Evolutionary conservation across 257 asterid species (phyloP), one percentile per base, ranked within the genome.

Genomic region (Paraleonurus japonicus): DNA sequence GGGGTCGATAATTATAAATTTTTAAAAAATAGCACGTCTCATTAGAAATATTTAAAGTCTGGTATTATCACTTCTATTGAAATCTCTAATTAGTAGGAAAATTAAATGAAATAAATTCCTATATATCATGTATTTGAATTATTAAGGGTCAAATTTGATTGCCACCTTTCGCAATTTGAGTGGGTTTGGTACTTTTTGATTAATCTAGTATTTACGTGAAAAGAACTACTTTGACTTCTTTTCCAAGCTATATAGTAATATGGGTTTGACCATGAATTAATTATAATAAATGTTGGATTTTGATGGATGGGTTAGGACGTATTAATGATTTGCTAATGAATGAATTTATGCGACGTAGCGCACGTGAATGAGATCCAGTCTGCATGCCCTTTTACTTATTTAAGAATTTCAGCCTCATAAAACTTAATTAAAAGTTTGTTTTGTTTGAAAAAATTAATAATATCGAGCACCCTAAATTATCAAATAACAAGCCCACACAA

Each of bases 311-410:
- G 2, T 2, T 24, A 70, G 19, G 2, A 58, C 6, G 61, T 43
- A 45, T 69, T 70, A n/a, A n/a, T n/a, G 66, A 66, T 66, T 64
- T 51, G 16, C 13, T 62, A 50, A 61, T 70, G 23, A 63, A 26
- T 50, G 30, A 69, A 69, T 28, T 48, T 60, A 51, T 5, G 62
- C 43, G 28, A 61, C 55, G 45, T 7, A 28, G 12, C 61, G 27
- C 78, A 72, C 75, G 78, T 66, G 79, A 28, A 67, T 51, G 16
- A 76, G 81, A 74, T 81, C 84, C 81, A 73, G 51, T 70, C 20
- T 67, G 66, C 71, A 15, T 48, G 20, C 41, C 79, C 30, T 59
- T 62, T 20, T 20, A 67, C 47, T 12, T 7, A 7, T 9, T 48
- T 23, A 24, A 61, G 23, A 12, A 17, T 61, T 23, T 70, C 57